Evolutionary conservation across 176 grass and related monocot species (phyloP).

Genomic region (Aegilops tauschii): DNA sequence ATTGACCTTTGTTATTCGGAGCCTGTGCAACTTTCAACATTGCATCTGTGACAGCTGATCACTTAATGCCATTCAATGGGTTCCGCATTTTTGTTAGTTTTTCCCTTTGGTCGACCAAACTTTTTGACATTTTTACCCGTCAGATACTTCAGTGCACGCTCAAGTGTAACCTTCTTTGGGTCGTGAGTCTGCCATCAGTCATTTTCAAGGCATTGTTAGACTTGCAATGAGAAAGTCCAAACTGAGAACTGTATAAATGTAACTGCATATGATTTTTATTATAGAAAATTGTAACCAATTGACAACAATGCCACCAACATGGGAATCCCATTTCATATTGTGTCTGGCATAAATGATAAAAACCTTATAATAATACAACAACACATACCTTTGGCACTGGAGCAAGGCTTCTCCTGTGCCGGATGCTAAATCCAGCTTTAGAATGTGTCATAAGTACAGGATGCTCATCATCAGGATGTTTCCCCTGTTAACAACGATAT

Average conservation of each 20-base stretch:
- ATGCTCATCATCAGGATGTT: constrained; percentile 67
- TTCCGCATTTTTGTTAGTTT: constrained; percentile 23
- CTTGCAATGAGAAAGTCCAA: constrained; percentile 11
- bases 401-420: constrained; percentile 59
- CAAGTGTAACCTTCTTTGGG: constrained; percentile 62
- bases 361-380: neutral
- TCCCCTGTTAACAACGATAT: constrained; percentile 54
- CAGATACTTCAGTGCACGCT: constrained; percentile 64
- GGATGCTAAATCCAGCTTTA: constrained; percentile 71
- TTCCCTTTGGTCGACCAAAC: constrained; percentile 65
- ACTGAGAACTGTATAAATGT: neutral
- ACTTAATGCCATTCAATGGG: constrained; percentile 45
- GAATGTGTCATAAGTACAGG: constrained; percentile 74
- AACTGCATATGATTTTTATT: neutral
- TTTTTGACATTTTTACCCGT: constrained; percentile 63
- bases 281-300: neutral
- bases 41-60: neutral
- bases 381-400: constrained; percentile 70
- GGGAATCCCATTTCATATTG: neutral
- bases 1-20: neutral
- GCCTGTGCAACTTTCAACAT: neutral
- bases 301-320: neutral
- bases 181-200: constrained; percentile 41
- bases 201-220: constrained; percentile 37
- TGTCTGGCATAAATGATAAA: no score